Evolutionary conservation across 2,329 filamentous ascomycete genomes (phyloP).

Genomic region (Neofusicoccum umdonicola): DNA sequence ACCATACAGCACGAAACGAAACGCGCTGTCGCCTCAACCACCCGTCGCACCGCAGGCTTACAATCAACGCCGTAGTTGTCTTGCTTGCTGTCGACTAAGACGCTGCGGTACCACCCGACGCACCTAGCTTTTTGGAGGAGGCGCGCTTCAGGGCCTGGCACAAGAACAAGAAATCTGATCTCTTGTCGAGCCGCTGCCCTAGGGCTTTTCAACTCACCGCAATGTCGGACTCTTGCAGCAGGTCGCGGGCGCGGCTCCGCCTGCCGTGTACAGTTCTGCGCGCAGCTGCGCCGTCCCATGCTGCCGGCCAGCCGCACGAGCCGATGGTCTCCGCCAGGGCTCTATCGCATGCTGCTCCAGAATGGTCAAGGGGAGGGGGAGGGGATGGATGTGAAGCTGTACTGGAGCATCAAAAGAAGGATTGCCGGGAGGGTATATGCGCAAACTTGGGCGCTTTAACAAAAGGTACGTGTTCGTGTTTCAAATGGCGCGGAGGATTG

Average conservation of each 20-base stretch:
- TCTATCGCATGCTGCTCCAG: not conserved
- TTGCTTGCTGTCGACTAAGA: not conserved
- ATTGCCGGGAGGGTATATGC: slow-evolving; percentile 1
- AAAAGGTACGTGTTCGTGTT: slow-evolving; percentile 10
- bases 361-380: not conserved
- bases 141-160: slow-evolving; percentile 4
- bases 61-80: not conserved
- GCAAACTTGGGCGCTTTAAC: not conserved
- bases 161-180: slow-evolving; percentile 7
- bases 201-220: slow-evolving; percentile 3
- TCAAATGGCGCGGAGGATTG: slow-evolving; percentile 13
- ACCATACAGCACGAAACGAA: slow-evolving; percentile 5
- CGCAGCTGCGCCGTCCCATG: not conserved
- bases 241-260: not conserved
- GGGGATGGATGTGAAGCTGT: not conserved
- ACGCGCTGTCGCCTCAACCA: not conserved
- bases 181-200: not conserved
- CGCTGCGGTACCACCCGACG: slow-evolving; percentile 12
- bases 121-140: not conserved
- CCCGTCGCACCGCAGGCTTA: slow-evolving; percentile 1
- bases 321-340: not conserved
- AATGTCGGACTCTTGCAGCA: not conserved
- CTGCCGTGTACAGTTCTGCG: not conserved
- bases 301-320: not conserved
- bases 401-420: slow-evolving; percentile 8